These are phyloP conservation scores for Berberis vulgaris DNA, from an alignment of 164 flowering plant species.

Conservation along the genomic window DNA sequence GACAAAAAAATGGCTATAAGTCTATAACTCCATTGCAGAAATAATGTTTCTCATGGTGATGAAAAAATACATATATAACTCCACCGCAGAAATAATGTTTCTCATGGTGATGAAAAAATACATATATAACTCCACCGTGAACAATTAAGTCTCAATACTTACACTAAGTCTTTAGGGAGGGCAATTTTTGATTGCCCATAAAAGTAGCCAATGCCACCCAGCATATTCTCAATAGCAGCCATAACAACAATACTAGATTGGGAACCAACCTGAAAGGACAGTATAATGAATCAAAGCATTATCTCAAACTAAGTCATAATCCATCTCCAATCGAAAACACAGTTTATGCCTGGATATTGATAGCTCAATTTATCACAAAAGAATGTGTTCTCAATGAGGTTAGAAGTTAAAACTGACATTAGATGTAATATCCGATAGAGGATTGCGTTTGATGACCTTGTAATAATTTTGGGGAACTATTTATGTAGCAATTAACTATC, in stretches of 20 bases:
- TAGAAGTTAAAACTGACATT: no score
- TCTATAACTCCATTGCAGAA: no score
- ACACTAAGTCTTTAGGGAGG: conserved; percentile 38
- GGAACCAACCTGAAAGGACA: conserved; percentile 51
- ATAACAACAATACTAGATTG: conserved; percentile 57
- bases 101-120: no score
- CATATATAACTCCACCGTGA: no score
- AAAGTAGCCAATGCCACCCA: conserved; percentile 97
- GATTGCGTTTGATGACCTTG: no score
- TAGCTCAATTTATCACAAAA: background rate
- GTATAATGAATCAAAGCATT: conserved; percentile 5
- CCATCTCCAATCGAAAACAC: background rate
- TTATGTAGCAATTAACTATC: no score
- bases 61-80: no score
- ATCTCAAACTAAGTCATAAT: background rate
- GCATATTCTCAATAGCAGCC: conserved; percentile 77
- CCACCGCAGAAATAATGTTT: no score
- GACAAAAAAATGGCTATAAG: no score
- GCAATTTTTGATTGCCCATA: conserved; percentile 89
- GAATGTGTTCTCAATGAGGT: background rate
- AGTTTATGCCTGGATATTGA: background rate
- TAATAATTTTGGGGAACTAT: no score
- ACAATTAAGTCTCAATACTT: conserved; percentile 19
- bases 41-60: no score
- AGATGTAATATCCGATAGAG: no score